Evolutionary conservation across 495 filamentous ascomycete species (phyloP).

Genomic region (Lophium mytilinum): DNA sequence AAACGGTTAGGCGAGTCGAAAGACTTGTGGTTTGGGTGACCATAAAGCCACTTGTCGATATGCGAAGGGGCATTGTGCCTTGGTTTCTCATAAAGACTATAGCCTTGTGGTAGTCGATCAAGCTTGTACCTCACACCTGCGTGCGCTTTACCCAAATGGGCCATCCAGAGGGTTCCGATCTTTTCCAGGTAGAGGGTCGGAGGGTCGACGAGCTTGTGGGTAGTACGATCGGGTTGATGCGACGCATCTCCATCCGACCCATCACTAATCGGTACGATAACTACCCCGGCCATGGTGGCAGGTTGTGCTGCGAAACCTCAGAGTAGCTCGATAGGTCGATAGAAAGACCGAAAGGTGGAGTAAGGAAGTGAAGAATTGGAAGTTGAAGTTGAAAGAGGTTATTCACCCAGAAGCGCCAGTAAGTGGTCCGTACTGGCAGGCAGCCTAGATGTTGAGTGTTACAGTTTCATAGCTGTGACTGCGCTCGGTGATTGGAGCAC

Average conservation of each 20-base stretch:
- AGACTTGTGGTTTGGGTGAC: constrained; percentile 43
- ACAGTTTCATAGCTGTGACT: no score
- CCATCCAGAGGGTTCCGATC: constrained; percentile 27
- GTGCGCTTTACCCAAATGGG: constrained; percentile 8
- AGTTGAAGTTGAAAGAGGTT: no score
- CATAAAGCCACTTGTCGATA: constrained; percentile 47
- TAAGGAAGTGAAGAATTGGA: not conserved
- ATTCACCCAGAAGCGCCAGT: no score
- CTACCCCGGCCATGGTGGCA: constrained; percentile 6
- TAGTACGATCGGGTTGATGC: constrained; percentile 22
- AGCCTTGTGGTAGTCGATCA: constrained; percentile 48
- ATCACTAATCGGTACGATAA: constrained; percentile 23
- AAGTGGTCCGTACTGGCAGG: no score
- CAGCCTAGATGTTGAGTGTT: no score
- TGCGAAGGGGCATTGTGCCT: constrained; percentile 33
- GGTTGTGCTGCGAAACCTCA: not conserved
- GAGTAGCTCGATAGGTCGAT: not conserved
- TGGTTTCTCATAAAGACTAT: constrained; percentile 41
- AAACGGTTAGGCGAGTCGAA: constrained; percentile 48
- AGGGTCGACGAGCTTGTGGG: constrained; percentile 16
- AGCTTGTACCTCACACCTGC: constrained; percentile 40
- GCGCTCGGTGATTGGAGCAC: no score
- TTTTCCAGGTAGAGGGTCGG: constrained; percentile 30
- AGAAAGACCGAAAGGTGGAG: not conserved
- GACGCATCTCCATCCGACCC: constrained; percentile 33